Base-by-base conservation (phyloP, 352 stramenopile species). In the Bremia lactucae region DNA sequence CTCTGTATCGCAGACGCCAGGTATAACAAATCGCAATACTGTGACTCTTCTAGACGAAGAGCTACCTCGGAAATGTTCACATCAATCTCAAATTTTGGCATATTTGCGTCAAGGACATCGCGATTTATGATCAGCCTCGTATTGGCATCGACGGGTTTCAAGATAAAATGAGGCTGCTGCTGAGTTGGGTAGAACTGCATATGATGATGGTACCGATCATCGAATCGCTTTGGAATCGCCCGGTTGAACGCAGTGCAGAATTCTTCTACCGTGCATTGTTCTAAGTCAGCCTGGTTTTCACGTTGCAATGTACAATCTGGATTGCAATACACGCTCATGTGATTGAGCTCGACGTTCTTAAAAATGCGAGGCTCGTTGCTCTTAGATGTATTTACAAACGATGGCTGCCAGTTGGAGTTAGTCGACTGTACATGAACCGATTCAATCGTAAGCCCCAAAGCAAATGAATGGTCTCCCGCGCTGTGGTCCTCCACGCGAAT, bases 1-100 rank as follows among this genome's bases (percentile, higher is more conserved):
- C 77, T 49, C 49, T 92, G 79, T 24, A 92, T 59, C 13, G 66
- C 68, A 8, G 82, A 78, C 13, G 57, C 64, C 14, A 94, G 51
- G 47, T 89, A 94, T 23, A 94, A 31, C 43, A 92, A 38, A 65
- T 94, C 79, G 37, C 82, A 92, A 36, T 92, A 94, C 42, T 94
- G 82, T 0, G 74, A 87, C 29, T 92, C 82, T 55, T 94, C 82
- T 7, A 94, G 46, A 9, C 76, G 79, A 29, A 94, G 59, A 0
- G 79, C 77, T 9, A 94, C 73, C 35, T 90, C 72, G 3, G 72
- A 70, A 18, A 90, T 71, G 44, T 53, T 84, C 16, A 94, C 57
- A 33, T 91, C 77, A 10, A 94, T 29, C 51, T 92, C 77, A 67
- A 92, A 75, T 34, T 83, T 87, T 8, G 82, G 79, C 10, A 84